Conservation (phyloP, 1,284 basidiomycete species). For the Apiotrichum gracile region DNA sequence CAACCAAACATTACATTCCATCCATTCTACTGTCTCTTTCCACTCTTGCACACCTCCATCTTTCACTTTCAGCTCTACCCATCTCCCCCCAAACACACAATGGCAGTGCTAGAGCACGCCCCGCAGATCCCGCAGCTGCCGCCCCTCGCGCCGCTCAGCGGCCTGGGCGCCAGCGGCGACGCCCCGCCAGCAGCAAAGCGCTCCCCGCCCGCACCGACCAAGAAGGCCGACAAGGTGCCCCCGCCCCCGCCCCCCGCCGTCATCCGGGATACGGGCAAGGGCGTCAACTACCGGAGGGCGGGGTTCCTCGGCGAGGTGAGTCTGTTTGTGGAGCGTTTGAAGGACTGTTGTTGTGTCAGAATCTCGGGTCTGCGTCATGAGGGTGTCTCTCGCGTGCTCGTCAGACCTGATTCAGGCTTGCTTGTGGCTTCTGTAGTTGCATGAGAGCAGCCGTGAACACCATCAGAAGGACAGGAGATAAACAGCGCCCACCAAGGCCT, state of each 20-base stretch:
- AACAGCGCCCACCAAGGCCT: not conserved
- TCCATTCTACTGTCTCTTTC: not conserved
- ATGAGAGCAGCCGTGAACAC: no score
- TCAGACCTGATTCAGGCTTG: no score
- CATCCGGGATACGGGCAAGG: conserved; percentile 62
- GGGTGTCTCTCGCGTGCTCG: no score
- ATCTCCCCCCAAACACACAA: not conserved
- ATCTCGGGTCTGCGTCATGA: not conserved
- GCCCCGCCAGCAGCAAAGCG: not conserved
- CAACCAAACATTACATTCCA: not conserved
- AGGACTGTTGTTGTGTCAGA: no score
- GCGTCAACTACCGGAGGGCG: conserved; percentile 60
- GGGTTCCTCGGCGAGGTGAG: conserved; percentile 81
- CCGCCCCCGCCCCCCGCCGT: conserved; percentile 74
- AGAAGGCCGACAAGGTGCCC: conserved; percentile 55
- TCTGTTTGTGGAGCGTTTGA: conserved; percentile 3
- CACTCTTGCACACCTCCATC: no score
- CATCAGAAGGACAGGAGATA: not conserved
- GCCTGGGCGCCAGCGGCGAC: not conserved
- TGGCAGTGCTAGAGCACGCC: not conserved
- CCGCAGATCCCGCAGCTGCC: not conserved
- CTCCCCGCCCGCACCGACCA: not conserved
- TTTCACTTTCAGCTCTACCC: not conserved
- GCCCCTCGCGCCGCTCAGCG: not conserved
- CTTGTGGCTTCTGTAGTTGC: no score